A percentile compares a stretch with the other conserved stretches of the same genome.
These are phyloP conservation scores for Hippophae gyantsensis DNA, from an alignment of 306 rosid species.

Conservation along the genomic window DNA sequence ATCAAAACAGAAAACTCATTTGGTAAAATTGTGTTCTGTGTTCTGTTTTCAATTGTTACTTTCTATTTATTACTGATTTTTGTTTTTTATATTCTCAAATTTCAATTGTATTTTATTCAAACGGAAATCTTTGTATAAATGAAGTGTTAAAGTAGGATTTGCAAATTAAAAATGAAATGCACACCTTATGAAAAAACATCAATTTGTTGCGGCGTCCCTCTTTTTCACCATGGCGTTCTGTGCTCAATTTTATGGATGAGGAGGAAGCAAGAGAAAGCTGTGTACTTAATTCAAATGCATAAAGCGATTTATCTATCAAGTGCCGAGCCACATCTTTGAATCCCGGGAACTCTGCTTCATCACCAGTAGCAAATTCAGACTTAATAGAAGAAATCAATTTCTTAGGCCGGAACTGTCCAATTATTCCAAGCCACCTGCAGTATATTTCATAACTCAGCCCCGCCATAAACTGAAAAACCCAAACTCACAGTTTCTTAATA, in stretches of 20 bases:
- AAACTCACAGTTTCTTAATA: not conserved
- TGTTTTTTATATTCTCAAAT: no score
- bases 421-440: conserved; percentile 73
- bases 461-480: not conserved
- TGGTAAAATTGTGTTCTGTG: no score
- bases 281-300: conserved; percentile 51
- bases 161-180: conserved; percentile 14
- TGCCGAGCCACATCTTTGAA: conserved; percentile 62
- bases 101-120: no score
- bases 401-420: conserved; percentile 80
- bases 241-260: conserved; percentile 39
- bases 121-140: no score
- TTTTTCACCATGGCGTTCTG: conserved; percentile 74
- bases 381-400: conserved; percentile 55
- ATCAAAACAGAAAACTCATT: no score
- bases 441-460: not conserved
- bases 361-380: conserved; percentile 42
- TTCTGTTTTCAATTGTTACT: no score
- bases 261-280: conserved; percentile 44
- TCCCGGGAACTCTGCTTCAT: conserved; percentile 36
- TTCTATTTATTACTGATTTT: no score
- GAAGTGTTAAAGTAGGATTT: no score
- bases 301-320: conserved; percentile 63
- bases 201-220: conserved; percentile 49
- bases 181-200: conserved; percentile 51